Base-by-base conservation (phyloP, 208 protist genomes). In the Acanthamoeba castellanii region DNA sequence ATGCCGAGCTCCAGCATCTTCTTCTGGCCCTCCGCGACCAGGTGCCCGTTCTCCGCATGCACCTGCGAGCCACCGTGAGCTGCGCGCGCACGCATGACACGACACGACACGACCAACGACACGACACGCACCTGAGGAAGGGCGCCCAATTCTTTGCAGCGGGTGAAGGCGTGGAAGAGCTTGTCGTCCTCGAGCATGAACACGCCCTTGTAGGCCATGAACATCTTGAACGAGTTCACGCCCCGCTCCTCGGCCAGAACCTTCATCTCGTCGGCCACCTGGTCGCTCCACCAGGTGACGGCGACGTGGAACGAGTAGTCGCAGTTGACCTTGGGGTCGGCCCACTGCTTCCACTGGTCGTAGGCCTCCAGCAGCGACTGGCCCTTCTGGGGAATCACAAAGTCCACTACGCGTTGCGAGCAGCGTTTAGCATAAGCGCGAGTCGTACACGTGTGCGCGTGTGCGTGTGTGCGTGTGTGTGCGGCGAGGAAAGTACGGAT, bases 181-280 rank as follows among this genome's bases (percentile, higher is more conserved):
- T 97, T 93, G 18, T 96, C 96, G 94, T 98, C 97, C 3, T 81
- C 95, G 9, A 98, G 85, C 95, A 96, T 96, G 91, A 98, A 97
- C 66, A 96, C 96, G 47, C 95, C 95, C 55, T 98, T 98, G 88
- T 98, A 98, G 11, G 97, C 98, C 96, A 98, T 98, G 94, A 98
- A 98, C 27, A 96, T 68, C 94, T 98, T 98, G 95, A 98, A 98
- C 42, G 95, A 97, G 88, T 96, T 98, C 20, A 98, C 96, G 70
- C 98, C 98, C 27, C 68, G 7, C 45, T 93, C 85, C 85, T 95
- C 90, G 0, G 97, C 87, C 0, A 98, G 66, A 16, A 96, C 85
- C 37, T 95, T 95, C 98, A 98, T 98, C 50, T 98, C 97, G 34
- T 95, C 55, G 1, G 74, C 95, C 42, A 97, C 96, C 6, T 98